Conservation (phyloP, 306 rosid species). For the Cucumis cinereus region DNA sequence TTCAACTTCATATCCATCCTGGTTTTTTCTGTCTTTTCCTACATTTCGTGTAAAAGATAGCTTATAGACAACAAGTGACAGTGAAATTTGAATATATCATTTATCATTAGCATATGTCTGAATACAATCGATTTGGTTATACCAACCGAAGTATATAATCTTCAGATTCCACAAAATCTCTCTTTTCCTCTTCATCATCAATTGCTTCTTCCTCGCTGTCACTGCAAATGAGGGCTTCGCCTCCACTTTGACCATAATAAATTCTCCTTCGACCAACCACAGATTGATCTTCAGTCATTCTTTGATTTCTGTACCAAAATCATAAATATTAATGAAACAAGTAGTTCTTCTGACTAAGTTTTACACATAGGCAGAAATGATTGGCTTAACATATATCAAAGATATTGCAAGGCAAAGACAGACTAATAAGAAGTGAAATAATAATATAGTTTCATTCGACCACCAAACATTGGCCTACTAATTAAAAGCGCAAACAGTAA, state of each 20-base stretch:
- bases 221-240: slow-evolving; percentile 96
- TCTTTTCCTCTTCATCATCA: slow-evolving; percentile 90
- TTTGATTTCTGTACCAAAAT: slow-evolving; percentile 69
- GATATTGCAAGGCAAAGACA: background rate
- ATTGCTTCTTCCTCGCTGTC: slow-evolving; percentile 91
- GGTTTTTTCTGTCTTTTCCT: background rate
- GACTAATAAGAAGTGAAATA: background rate
- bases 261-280: slow-evolving; percentile 93
- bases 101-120: background rate
- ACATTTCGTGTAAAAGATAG: background rate
- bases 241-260: slow-evolving; percentile 95
- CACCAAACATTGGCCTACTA: background rate
- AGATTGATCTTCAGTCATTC: slow-evolving; percentile 99
- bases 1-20: background rate
- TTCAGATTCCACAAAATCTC: slow-evolving; percentile 74
- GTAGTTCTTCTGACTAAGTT: background rate
- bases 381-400: background rate
- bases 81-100: background rate
- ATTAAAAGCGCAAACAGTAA: background rate
- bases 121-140: slow-evolving; percentile 17
- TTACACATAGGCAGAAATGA: background rate
- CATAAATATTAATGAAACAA: background rate
- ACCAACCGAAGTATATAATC: slow-evolving; percentile 87
- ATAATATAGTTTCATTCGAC: background rate
- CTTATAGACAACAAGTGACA: background rate